A percentile compares a stretch with the other conserved stretches of the same genome.
These are phyloP conservation scores for Neofusicoccum cordaticola DNA, from an alignment of 2,329 filamentous ascomycete genomes.

Conservation along the genomic window DNA sequence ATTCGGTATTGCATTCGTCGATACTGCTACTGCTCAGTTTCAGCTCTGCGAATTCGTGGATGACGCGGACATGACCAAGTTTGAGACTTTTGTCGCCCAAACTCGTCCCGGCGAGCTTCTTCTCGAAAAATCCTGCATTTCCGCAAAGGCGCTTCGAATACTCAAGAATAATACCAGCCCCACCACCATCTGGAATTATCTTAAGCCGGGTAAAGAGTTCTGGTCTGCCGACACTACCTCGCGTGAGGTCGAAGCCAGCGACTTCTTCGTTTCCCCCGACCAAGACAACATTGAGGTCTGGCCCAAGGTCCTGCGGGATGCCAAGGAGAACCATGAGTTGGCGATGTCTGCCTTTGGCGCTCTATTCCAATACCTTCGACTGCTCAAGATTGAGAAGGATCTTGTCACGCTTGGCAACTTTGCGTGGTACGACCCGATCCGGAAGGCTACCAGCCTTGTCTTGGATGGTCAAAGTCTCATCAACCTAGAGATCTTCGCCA, in stretches of 20 bases:
- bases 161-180: conserved; percentile 93
- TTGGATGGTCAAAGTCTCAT: conserved; percentile 94
- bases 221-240: conserved; percentile 81
- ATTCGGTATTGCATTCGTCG: conserved; percentile 91
- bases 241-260: conserved; percentile 74
- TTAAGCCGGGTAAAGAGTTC: conserved; percentile 86
- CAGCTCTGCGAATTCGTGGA: conserved; percentile 89
- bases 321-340: conserved; percentile 68
- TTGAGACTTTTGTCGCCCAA: conserved; percentile 94
- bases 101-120: conserved; percentile 84
- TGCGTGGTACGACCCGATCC: conserved; percentile 86
- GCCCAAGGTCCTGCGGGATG: conserved; percentile 71
- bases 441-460: conserved; percentile 82
- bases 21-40: conserved; percentile 94
- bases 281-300: conserved; percentile 64
- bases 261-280: conserved; percentile 69
- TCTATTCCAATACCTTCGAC: conserved; percentile 77
- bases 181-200: conserved; percentile 90
- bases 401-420: conserved; percentile 90
- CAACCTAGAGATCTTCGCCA: conserved; percentile 96
- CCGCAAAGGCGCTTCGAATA: conserved; percentile 85
- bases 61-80: conserved; percentile 90
- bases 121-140: conserved; percentile 78
- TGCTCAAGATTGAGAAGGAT: conserved; percentile 81
- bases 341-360: conserved; percentile 90